Evolutionary conservation across 345 rosid species (phyloP), one percentile per base, ranked within the genome.

Genomic region (Gossypium herbaceum): DNA sequence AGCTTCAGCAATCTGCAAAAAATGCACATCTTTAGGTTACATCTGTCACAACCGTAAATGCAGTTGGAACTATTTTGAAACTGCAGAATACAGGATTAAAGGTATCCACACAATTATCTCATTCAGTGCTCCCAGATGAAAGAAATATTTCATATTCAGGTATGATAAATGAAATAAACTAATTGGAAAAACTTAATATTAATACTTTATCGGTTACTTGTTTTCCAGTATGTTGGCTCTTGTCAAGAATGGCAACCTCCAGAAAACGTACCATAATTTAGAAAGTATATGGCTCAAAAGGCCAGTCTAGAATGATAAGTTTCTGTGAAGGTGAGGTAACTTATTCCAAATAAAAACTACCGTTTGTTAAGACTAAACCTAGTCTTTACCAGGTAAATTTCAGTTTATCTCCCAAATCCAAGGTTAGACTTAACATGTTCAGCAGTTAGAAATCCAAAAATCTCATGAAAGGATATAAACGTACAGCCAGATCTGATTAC

Each of bases 1-100:
- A 68, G 98, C 97, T 82, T 91, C 94, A 5, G 95, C 86, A 80
- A 91, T 83, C 97, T 91, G 93, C 76, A 81, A 43, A 50, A 84
- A 77, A 76, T 11, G 47, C 75, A 82, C 27, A 64, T 25, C 59
- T 61, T 51, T 17, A 65, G 65, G 60, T 73, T 43, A 77, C 68
- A 64, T 27, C 13, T 41, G 12, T 39, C 47, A 71, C 54, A 39
- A 16, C 20, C 17, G 3, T 47, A 52, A 56, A 73, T 58, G n/a
- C 7, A 45, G 59, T 2, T 20, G 12, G 39, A 58, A 12, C 9
- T 39, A 39, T 51, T 56, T 56, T 4, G n/a, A 56, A 41, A 72
- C 11, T 15, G 41, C 75, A 58, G 41, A 60, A 41, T 57, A 25
- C 75, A 57, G 24, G 9, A 73, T 56, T n/a, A 44, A 19, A 13